Conservation (phyloP, 2,329 filamentous ascomycete genomes). For the Diaporthe humulicola region DNA sequence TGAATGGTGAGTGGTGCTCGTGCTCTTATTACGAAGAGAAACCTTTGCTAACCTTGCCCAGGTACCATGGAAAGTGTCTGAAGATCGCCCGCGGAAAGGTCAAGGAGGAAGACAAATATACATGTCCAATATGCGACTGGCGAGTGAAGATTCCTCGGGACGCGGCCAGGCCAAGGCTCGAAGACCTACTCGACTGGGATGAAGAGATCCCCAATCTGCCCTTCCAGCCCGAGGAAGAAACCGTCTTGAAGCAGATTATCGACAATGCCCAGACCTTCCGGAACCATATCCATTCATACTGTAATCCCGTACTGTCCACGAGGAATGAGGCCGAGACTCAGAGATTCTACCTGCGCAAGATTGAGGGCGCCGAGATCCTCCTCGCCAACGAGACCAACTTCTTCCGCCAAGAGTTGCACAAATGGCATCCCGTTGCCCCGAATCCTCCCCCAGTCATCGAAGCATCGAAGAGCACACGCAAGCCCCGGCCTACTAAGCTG, state of each 20-base stretch:
- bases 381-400: constrained; percentile 96
- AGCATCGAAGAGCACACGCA: constrained; percentile 90
- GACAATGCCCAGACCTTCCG: constrained; percentile 87
- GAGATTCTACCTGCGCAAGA: constrained; percentile 95
- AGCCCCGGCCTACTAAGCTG: constrained; percentile 95
- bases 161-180: constrained; percentile 93
- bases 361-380: constrained; percentile 95
- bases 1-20: constrained; percentile 82
- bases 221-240: constrained; percentile 96
- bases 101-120: constrained; percentile 98
- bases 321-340: constrained; percentile 90
- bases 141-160: constrained; percentile 96
- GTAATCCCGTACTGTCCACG: constrained; percentile 84
- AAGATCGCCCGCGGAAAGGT: constrained; percentile 98
- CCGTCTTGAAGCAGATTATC: constrained; percentile 87
- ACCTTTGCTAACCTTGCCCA: constrained; percentile 49
- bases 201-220: constrained; percentile 85
- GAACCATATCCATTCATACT: constrained; percentile 83
- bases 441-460: constrained; percentile 88
- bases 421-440: constrained; percentile 91
- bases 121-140: constrained; percentile 98
- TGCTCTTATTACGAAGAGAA: neutral
- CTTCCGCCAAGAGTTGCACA: constrained; percentile 94
- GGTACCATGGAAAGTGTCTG: constrained; percentile 97
- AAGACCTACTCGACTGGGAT: constrained; percentile 87